Evolutionary conservation across 257 asterid genomes (phyloP), one percentile per base, ranked within the genome.

Genomic region (Salvia hispanica): DNA sequence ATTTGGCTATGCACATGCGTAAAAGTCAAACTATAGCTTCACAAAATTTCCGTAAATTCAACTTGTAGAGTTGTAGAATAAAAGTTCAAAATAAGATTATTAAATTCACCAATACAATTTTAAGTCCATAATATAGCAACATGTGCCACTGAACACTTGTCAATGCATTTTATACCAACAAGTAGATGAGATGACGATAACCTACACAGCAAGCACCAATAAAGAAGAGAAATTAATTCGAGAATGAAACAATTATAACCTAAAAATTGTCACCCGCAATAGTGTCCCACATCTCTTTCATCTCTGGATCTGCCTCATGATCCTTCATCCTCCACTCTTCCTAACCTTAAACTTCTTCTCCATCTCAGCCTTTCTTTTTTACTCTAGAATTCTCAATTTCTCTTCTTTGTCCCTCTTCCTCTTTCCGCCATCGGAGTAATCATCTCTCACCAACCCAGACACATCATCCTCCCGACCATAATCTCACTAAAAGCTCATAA

Each of bases 201-300:
- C 31, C 31, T 33, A 36, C 53, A 67, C 31, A n/a, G 55, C 15
- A 67, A 64, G 64, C 10, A 18, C 44, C 54, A 56, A 56, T 34
- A 21, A 46, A 51, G 2, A 53, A 51, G 46, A 36, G 31, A 55
- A 61, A 3, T 3, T 43, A 65, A 64, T 64, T n/a, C 31, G 18
- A 14, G 3, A 62, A 48, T 78, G 83, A 28, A 82, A 78, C 11
- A 10, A 18, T 74, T 43, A 12, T 70, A 62, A 81, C 85, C 85
- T 81, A 83, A 1, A 83, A 77, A 78, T 81, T 82, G 36, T 70
- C 75, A 5, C 96, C 96, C 8, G 96, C 96, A 55, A 90, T 65
- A 7, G 97, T 91, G 28, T 88, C 95, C 97, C 99, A 94, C 95
- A 91, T 88, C 87, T 89, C 99, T 84, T 88, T 88, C 84, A 77